phyloP scores from a whole-genome alignment of 495 filamentous ascomycete species.

The Aspergillus sclerotioniger region DNA sequence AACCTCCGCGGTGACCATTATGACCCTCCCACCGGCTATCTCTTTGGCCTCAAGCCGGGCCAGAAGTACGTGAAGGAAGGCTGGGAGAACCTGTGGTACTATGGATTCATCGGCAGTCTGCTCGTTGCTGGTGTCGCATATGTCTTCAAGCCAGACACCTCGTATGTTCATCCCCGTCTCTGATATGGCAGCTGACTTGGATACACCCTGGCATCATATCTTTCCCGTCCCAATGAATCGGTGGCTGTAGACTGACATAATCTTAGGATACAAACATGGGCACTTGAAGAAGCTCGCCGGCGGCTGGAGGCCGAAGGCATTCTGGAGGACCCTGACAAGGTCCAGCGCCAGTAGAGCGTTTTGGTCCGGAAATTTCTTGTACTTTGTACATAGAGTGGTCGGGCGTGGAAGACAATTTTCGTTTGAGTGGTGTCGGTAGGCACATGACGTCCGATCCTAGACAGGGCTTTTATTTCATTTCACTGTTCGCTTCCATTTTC shows the following conservation, averaged over 20 bases:
- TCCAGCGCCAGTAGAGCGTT: conserved; percentile 36
- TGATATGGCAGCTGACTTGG: conserved; percentile 9
- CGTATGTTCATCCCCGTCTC: conserved; percentile 59
- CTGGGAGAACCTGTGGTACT: conserved; percentile 88
- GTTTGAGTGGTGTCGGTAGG: conserved; percentile 33
- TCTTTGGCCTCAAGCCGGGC: conserved; percentile 86
- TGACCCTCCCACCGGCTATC: conserved; percentile 87
- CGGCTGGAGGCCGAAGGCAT: conserved; percentile 94
- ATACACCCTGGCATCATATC: conserved; percentile 5
- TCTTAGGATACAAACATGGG: conserved; percentile 96
- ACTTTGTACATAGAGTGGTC: conserved; percentile 51
- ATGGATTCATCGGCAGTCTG: conserved; percentile 85
- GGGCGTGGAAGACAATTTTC: conserved; percentile 33
- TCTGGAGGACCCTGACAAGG: conserved; percentile 67
- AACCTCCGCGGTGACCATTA: conserved; percentile 65
- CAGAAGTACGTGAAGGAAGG: conserved; percentile 95
- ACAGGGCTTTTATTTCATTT: conserved; percentile 40
- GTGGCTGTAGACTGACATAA: conserved; percentile 22
- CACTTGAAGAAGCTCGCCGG: conserved; percentile 90
- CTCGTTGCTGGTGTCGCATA: conserved; percentile 74
- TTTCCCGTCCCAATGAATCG: neutral
- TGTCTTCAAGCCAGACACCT: conserved; percentile 97
- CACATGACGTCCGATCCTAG: conserved; percentile 39
- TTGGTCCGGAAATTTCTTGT: conserved; percentile 30
- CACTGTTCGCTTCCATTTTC: conserved; percentile 24